Evolutionary conservation across 2,329 filamentous ascomycete species (phyloP).

Genomic region (Nectriaceae sp.): DNA sequence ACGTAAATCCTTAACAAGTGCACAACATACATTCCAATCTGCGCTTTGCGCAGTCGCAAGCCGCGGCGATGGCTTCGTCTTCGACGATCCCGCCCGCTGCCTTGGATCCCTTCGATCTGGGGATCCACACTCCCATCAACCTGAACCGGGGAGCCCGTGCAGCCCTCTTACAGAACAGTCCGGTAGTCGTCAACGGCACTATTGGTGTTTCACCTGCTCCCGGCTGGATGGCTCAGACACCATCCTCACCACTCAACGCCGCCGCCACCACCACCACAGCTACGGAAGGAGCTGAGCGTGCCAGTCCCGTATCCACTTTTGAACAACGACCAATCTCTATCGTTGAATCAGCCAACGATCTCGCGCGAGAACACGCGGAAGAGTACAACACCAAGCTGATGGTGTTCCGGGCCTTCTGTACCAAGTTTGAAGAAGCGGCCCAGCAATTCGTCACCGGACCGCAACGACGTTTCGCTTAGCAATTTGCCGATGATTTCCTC

Average conservation of each 20-base stretch:
- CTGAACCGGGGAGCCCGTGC: neutral
- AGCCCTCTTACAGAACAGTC: conserved; percentile 6
- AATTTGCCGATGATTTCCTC: conserved; percentile 11
- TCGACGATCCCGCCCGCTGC: neutral
- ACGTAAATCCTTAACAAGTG: conserved; percentile 2
- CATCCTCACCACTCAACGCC: neutral
- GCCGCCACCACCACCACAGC: conserved; percentile 3
- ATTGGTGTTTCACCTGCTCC: neutral
- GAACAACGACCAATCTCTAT: conserved; percentile 8
- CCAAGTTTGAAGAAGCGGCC: conserved; percentile 10
- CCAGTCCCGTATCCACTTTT: neutral
- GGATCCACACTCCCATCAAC: neutral
- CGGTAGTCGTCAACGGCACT: conserved; percentile 2
- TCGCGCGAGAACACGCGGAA: conserved; percentile 4
- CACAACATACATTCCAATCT: conserved; percentile 1
- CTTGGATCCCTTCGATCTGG: conserved; percentile 2
- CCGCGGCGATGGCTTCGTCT: neutral
- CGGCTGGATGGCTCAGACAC: neutral
- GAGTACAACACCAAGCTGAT: conserved; percentile 10
- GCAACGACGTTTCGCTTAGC: conserved; percentile 10
- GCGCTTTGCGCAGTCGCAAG: neutral
- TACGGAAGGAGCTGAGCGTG: conserved; percentile 8
- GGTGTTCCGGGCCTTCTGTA: conserved; percentile 14
- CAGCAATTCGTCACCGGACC: conserved; percentile 8
- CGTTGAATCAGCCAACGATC: conserved; percentile 5